These are phyloP conservation scores for Blastomyces gilchristii DNA, from an alignment of 2,329 filamentous ascomycete species.

Conservation along the genomic window DNA sequence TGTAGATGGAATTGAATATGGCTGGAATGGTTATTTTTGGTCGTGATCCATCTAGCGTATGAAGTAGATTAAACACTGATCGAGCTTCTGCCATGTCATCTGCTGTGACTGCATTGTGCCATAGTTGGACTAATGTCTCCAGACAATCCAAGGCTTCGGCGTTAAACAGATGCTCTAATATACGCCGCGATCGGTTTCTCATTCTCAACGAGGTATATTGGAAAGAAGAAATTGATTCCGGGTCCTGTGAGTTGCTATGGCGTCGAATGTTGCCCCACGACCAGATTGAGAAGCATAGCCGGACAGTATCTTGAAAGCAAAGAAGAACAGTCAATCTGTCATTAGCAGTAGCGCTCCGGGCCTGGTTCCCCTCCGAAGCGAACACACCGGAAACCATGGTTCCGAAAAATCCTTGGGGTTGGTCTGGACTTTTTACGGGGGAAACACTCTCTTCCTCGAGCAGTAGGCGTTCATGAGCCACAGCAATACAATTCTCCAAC, in stretches of 20 bases:
- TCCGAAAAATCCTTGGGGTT: slow-evolving; percentile 79
- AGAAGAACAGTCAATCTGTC: slow-evolving; percentile 84
- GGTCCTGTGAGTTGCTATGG: slow-evolving; percentile 44
- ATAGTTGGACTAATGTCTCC: slow-evolving; percentile 80
- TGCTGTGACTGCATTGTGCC: slow-evolving; percentile 49
- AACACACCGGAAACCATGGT: slow-evolving; percentile 92
- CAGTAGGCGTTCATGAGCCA: slow-evolving; percentile 72
- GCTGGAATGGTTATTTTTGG: slow-evolving; percentile 88
- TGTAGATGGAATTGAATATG: slow-evolving; percentile 93
- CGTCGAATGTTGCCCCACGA: slow-evolving; percentile 63
- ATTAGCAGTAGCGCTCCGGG: slow-evolving; percentile 79
- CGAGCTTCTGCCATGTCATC: slow-evolving; percentile 43
- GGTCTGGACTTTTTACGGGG: slow-evolving; percentile 65
- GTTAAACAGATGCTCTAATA: slow-evolving; percentile 85
- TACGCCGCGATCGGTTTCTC: slow-evolving; percentile 74
- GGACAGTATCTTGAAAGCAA: slow-evolving; percentile 93
- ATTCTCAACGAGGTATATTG: slow-evolving; percentile 83
- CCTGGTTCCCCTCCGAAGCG: slow-evolving; percentile 62
- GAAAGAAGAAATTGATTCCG: slow-evolving; percentile 66
- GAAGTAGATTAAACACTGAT: slow-evolving; percentile 73
- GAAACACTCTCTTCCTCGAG: slow-evolving; percentile 62
- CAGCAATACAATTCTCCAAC: slow-evolving; percentile 79
- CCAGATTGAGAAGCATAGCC: slow-evolving; percentile 90
- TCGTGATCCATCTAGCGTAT: slow-evolving; percentile 80
- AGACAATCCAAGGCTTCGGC: slow-evolving; percentile 88